Evolutionary conservation across 2,329 filamentous ascomycete genomes (phyloP).

Genomic region (Scedosporium dehoogii): DNA sequence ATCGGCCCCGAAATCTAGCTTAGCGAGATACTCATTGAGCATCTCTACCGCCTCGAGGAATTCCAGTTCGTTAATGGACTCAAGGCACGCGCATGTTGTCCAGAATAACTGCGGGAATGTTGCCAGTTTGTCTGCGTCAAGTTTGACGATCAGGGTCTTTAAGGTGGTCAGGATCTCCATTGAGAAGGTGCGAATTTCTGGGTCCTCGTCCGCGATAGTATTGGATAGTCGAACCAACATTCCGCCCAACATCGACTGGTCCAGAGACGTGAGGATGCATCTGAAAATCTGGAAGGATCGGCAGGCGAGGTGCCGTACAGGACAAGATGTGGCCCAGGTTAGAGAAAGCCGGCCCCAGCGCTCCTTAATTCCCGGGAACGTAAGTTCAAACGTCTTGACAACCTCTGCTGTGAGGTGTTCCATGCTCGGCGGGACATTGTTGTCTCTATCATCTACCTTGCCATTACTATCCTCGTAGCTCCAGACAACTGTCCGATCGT

Average conservation of each 20-base stretch:
- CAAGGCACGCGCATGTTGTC: conserved; percentile 92
- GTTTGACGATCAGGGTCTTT: conserved; percentile 78
- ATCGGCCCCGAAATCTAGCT: conserved; percentile 68
- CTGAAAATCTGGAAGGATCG: conserved; percentile 96
- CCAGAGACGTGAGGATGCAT: conserved; percentile 81
- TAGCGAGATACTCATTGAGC: conserved; percentile 76
- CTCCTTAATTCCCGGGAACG: conserved; percentile 78
- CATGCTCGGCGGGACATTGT: conserved; percentile 83
- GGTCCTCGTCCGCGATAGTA: conserved; percentile 90
- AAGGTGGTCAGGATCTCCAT: conserved; percentile 96
- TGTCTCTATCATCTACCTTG: conserved; percentile 61
- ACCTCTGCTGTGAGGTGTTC: conserved; percentile 71
- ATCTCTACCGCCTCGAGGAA: conserved; percentile 88
- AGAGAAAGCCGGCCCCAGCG: conserved; percentile 85
- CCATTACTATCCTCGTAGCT: conserved; percentile 87
- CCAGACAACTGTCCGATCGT: conserved; percentile 82
- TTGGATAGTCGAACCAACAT: conserved; percentile 95
- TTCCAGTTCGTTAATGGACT: conserved; percentile 93
- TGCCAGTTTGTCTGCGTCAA: conserved; percentile 69
- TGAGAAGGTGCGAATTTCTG: conserved; percentile 91
- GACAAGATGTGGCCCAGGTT: conserved; percentile 94
- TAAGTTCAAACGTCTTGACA: conserved; percentile 73
- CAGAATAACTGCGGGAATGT: conserved; percentile 96
- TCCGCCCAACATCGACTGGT: conserved; percentile 90
- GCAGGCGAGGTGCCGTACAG: conserved; percentile 88